These are phyloP conservation scores for Thalassiosira profunda DNA, from an alignment of 108 stramenopile genomes.

Conservation along the genomic window DNA sequence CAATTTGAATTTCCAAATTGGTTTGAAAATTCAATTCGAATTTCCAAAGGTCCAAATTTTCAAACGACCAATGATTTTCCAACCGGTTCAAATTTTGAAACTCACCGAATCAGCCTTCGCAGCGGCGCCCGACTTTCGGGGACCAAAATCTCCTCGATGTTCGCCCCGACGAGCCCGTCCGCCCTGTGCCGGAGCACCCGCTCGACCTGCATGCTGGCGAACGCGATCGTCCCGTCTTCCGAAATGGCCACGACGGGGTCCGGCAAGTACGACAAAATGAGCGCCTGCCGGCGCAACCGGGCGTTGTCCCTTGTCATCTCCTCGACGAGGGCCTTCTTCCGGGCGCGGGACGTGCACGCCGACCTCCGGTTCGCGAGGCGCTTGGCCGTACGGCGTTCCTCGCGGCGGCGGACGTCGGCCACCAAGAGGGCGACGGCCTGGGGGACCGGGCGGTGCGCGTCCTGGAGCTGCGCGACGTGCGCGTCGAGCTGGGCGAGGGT, in stretches of 20 bases:
- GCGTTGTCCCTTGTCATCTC: slow-evolving; percentile 87
- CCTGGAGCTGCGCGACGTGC: slow-evolving; percentile 61
- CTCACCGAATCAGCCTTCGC: slow-evolving; percentile 51
- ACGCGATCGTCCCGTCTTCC: slow-evolving; percentile 74
- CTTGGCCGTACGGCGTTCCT: slow-evolving; percentile 85
- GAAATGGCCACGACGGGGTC: slow-evolving; percentile 78
- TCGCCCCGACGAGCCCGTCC: slow-evolving; percentile 64
- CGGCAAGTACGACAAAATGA: slow-evolving; percentile 82
- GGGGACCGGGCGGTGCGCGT: slow-evolving; percentile 69
- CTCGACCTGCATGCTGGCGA: slow-evolving; percentile 84
- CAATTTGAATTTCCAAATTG: too few relatives aligned
- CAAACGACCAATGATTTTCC: too few relatives aligned
- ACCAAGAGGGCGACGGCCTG: slow-evolving; percentile 70
- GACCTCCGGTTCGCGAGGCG: slow-evolving; percentile 92
- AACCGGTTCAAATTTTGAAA: too few relatives aligned
- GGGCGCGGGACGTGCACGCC: slow-evolving; percentile 88
- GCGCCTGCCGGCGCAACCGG: slow-evolving; percentile 66
- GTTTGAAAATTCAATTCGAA: too few relatives aligned
- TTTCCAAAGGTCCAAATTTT: too few relatives aligned
- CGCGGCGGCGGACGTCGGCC: slow-evolving; percentile 69
- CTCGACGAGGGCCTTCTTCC: slow-evolving; percentile 92
- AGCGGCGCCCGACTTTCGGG: slow-evolving; percentile 67
- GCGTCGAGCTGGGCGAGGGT: slow-evolving; percentile 60
- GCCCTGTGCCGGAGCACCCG: slow-evolving; percentile 66
- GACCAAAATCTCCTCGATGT: slow-evolving; percentile 59